Conservation (phyloP, 75 land plant species). For the Picea glauca region DNA sequence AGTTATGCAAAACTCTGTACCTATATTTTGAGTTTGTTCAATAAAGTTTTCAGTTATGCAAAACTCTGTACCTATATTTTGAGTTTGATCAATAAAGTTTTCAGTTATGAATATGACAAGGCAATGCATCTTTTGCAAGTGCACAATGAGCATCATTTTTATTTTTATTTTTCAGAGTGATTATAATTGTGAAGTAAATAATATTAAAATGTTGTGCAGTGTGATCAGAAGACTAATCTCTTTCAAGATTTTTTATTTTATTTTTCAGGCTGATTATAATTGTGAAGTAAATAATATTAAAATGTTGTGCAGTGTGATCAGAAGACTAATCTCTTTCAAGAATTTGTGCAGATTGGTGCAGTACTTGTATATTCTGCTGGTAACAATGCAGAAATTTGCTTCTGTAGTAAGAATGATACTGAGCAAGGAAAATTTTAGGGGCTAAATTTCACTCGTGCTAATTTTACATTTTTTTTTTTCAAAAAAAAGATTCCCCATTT, state of each 20-base stretch:
- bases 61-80: conserved; percentile 11
- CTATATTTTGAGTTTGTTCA: background rate
- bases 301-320: background rate
- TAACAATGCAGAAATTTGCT: background rate
- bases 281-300: background rate
- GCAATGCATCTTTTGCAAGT: background rate
- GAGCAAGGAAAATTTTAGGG: background rate
- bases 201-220: background rate
- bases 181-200: background rate
- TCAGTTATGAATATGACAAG: background rate
- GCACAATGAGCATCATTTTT: background rate
- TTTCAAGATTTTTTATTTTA: background rate
- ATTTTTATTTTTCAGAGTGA: background rate
- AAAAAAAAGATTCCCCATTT: background rate
- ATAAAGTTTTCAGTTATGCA: conserved; percentile 4
- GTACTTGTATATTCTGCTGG: conserved; percentile 5
- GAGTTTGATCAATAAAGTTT: background rate
- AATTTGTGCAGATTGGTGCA: background rate
- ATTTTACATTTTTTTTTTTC: background rate
- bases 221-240: background rate
- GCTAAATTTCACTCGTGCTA: background rate
- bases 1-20: conserved; percentile 9
- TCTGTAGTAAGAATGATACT: background rate
- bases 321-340: background rate
- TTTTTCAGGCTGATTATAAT: no score